Percentiles rank a stretch among this genome's conserved stretches.
phyloP scores from a whole-genome alignment of 345 rosid genomes.

The Arabidopsis suecica region DNA sequence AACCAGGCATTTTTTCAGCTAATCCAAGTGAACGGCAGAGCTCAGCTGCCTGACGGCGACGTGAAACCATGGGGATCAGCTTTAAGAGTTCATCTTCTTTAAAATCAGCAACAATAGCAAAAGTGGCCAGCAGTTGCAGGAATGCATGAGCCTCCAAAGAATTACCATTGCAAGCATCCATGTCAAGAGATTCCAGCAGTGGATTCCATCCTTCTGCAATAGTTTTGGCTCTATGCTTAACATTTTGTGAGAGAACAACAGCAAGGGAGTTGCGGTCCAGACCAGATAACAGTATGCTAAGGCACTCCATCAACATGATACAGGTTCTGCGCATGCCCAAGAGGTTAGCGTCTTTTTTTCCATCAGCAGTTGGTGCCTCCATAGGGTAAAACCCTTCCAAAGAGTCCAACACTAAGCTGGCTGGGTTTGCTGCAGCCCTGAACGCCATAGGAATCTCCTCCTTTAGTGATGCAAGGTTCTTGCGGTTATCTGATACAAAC shows the following conservation, averaged over 20 bases:
- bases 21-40: slow-evolving; percentile 90
- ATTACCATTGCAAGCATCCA: slow-evolving; percentile 91
- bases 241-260: slow-evolving; percentile 64
- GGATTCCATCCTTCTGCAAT: slow-evolving; percentile 96
- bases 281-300: slow-evolving; percentile 66
- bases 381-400: slow-evolving; percentile 76
- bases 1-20: slow-evolving; percentile 95
- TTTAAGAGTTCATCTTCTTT: slow-evolving; percentile 69
- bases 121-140: slow-evolving; percentile 89
- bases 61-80: slow-evolving; percentile 97
- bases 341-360: slow-evolving; percentile 85
- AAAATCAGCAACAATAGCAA: slow-evolving; percentile 82
- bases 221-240: slow-evolving; percentile 74
- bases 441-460: slow-evolving; percentile 92
- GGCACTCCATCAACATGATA: slow-evolving; percentile 99
- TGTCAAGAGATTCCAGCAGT: slow-evolving; percentile 71
- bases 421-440: slow-evolving; percentile 80
- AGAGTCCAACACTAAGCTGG: slow-evolving; percentile 77
- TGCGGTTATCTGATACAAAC: slow-evolving; percentile 96
- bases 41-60: slow-evolving; percentile 97
- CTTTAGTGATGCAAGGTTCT: slow-evolving; percentile 85
- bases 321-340: slow-evolving; percentile 96
- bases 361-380: slow-evolving; percentile 67
- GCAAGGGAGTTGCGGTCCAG: slow-evolving; percentile 53
- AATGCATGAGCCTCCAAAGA: slow-evolving; percentile 99